Evolutionary conservation across 2,329 filamentous ascomycete genomes (phyloP).

Genomic region (Cryphonectria japonica): DNA sequence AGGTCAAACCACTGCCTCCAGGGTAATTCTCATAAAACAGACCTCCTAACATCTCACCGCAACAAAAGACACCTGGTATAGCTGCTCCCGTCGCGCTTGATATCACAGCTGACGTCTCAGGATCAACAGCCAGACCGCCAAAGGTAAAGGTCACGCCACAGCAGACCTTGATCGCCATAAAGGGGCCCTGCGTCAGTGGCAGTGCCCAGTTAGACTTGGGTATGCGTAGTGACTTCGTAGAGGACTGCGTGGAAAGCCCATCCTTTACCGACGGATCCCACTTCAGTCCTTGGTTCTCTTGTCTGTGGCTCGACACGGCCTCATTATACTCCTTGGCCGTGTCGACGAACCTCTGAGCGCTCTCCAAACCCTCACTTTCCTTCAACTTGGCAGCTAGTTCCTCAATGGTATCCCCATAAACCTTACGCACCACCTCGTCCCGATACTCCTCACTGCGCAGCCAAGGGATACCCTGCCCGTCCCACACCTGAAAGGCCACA

Average conservation of each 20-base stretch:
- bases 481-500: slow-evolving; percentile 68
- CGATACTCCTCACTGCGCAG: slow-evolving; percentile 66
- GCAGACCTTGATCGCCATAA: slow-evolving; percentile 65
- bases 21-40: slow-evolving; percentile 68
- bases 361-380: slow-evolving; percentile 49
- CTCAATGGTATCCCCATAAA: slow-evolving; percentile 54
- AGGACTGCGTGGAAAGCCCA: slow-evolving; percentile 63
- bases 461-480: slow-evolving; percentile 54
- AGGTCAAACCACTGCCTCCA: slow-evolving; percentile 64
- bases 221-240: slow-evolving; percentile 45
- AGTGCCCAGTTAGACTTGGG: slow-evolving; percentile 71
- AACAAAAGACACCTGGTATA: slow-evolving; percentile 62
- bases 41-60: slow-evolving; percentile 69
- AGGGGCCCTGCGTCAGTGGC: slow-evolving; percentile 59
- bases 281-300: slow-evolving; percentile 47
- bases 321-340: slow-evolving; percentile 61
- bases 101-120: slow-evolving; percentile 58
- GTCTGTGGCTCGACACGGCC: slow-evolving; percentile 52
- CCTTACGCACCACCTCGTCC: slow-evolving; percentile 57
- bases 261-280: slow-evolving; percentile 67
- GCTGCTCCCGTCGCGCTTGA: slow-evolving; percentile 46
- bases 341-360: slow-evolving; percentile 50
- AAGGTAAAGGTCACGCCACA: slow-evolving; percentile 73
- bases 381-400: slow-evolving; percentile 58
- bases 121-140: slow-evolving; percentile 62